These are phyloP conservation scores for Neurospora cerealis DNA, from an alignment of 495 filamentous ascomycete species.

Conservation along the genomic window DNA sequence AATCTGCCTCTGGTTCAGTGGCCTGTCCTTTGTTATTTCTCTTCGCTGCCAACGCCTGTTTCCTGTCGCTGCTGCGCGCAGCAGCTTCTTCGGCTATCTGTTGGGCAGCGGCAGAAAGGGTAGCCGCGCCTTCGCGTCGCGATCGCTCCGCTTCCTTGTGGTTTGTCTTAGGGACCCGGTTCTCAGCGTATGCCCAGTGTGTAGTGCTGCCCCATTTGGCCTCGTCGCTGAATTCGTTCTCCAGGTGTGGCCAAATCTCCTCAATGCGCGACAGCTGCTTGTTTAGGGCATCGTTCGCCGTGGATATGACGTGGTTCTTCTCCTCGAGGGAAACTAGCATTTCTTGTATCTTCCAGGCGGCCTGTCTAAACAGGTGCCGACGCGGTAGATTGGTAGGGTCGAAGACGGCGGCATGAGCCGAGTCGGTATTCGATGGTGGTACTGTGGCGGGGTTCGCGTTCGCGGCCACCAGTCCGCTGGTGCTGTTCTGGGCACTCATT, in stretches of 20 bases:
- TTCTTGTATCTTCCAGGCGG: conserved; percentile 50
- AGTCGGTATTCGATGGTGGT: conserved; percentile 26
- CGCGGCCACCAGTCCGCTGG: conserved; percentile 20
- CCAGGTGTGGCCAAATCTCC: conserved; percentile 70
- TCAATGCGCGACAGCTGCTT: conserved; percentile 80
- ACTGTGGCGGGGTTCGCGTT: conserved; percentile 17
- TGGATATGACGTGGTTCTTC: conserved; percentile 90
- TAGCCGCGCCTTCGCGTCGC: conserved; percentile 64
- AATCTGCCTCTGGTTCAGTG: conserved; percentile 39
- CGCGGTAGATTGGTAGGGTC: conserved; percentile 46
- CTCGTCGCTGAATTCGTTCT: conserved; percentile 85
- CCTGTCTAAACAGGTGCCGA: conserved; percentile 55
- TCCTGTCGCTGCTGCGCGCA: conserved; percentile 66
- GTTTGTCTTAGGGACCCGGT: conserved; percentile 54
- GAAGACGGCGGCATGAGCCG: conserved; percentile 27
- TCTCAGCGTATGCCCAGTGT: conserved; percentile 95
- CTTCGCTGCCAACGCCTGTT: conserved; percentile 67
- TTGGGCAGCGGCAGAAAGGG: conserved; percentile 57
- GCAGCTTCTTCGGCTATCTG: conserved; percentile 69
- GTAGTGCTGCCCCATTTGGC: conserved; percentile 81
- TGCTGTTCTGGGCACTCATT: conserved; percentile 36
- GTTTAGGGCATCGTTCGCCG: conserved; percentile 77
- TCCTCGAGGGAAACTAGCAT: conserved; percentile 84
- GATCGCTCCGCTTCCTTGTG: conserved; percentile 53
- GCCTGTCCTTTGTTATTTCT: conserved; percentile 52